Evolutionary conservation across 768 basidiomycete species (phyloP).

Genomic region (Podaxis sp.): DNA sequence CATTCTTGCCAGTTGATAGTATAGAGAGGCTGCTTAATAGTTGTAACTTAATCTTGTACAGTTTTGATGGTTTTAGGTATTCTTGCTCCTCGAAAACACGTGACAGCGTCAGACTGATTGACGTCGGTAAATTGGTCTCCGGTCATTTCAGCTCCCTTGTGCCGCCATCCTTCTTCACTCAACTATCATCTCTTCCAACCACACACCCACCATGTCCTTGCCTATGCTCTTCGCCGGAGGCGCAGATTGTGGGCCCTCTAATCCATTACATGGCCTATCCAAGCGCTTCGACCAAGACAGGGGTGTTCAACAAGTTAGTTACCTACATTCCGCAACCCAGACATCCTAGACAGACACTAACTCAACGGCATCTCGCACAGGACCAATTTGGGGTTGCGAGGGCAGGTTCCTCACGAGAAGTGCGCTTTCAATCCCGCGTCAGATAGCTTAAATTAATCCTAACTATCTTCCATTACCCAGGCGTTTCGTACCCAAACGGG

Average conservation of each 20-base stretch:
- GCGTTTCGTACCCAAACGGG: constrained; percentile 55
- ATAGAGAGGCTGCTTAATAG: constrained; percentile 5
- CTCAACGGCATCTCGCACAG: constrained; percentile 29
- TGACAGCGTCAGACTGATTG: constrained; percentile 9
- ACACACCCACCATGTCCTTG: constrained; percentile 54
- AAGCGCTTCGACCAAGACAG: constrained; percentile 79
- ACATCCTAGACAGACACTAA: neutral
- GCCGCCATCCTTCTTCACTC: neutral
- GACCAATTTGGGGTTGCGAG: constrained; percentile 65
- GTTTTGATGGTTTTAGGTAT: neutral
- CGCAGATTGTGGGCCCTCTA: constrained; percentile 82
- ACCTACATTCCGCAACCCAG: constrained; percentile 4
- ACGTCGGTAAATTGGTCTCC: constrained; percentile 1
- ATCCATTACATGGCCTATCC: constrained; percentile 73
- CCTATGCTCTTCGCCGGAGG: constrained; percentile 72
- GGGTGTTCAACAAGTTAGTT: constrained; percentile 66
- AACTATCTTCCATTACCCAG: constrained; percentile 26
- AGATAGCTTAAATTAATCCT: neutral
- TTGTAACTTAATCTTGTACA: constrained; percentile 10
- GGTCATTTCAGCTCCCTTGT: neutral
- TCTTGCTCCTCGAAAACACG: constrained; percentile 11
- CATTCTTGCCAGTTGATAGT: neutral
- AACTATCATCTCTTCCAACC: constrained; percentile 8
- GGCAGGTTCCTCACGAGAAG: constrained; percentile 62
- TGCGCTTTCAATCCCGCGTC: constrained; percentile 23